Conservation (phyloP, 148 eudicot genomes). For the Silene uniflora region DNA sequence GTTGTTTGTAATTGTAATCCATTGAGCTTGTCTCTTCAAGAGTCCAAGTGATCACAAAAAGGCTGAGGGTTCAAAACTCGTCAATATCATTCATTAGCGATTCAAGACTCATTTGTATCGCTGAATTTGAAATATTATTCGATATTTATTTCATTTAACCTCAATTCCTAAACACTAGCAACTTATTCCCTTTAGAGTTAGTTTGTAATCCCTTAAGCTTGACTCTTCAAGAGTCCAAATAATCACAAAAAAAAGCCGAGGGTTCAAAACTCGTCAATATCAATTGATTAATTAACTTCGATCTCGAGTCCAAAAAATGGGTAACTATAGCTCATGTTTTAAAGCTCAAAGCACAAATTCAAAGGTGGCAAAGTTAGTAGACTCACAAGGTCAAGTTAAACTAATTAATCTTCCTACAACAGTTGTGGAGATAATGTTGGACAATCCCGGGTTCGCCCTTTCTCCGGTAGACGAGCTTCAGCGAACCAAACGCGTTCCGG, state of each 20-base stretch:
- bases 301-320: conserved; percentile 2
- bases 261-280: conserved; percentile 3
- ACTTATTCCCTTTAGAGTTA: no score
- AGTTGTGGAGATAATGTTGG: conserved; percentile 45
- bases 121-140: no score
- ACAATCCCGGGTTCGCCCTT: conserved; percentile 34
- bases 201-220: no score
- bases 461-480: conserved; percentile 24
- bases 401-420: conserved; percentile 27
- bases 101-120: no score
- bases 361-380: conserved; percentile 21
- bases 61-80: no score
- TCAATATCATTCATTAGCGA: no score
- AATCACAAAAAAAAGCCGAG: background rate
- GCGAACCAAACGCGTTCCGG: conserved; percentile 22
- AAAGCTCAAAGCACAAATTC: background rate
- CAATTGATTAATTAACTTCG: background rate
- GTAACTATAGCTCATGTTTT: conserved; percentile 17
- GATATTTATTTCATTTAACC: no score
- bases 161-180: no score
- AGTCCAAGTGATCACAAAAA: no score
- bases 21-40: no score
- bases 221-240: no score
- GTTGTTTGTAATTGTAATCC: no score
- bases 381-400: conserved; percentile 21